Evolutionary conservation across 2,329 filamentous ascomycete genomes (phyloP).

Genomic region (Coleophoma eucalyptorum): DNA sequence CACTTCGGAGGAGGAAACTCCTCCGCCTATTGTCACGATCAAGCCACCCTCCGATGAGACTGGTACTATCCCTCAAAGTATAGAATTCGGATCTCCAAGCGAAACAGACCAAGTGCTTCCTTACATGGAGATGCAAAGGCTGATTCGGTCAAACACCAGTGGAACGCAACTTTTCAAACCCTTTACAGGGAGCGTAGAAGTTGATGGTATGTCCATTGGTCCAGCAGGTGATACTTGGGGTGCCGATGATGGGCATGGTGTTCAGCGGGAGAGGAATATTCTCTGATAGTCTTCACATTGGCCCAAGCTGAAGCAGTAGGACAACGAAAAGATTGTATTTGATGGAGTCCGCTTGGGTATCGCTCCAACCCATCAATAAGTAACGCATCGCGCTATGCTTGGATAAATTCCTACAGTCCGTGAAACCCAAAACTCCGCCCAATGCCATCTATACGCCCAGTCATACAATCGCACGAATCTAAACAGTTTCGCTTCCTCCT

Average conservation of each 20-base stretch:
- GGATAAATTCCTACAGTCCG: neutral
- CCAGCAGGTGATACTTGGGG: conserved; percentile 17
- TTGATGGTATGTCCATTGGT: conserved; percentile 22
- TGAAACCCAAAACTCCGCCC: conserved; percentile 11
- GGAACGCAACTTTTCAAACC: conserved; percentile 25
- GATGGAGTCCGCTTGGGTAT: conserved; percentile 12
- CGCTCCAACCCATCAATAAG: neutral
- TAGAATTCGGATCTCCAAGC: neutral
- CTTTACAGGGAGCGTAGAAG: conserved; percentile 20
- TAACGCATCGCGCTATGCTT: neutral
- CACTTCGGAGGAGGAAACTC: conserved; percentile 8
- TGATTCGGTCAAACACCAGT: conserved; percentile 21
- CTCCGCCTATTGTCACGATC: neutral
- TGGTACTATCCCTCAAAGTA: neutral
- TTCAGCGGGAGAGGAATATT: conserved; percentile 18
- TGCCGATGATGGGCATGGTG: conserved; percentile 6
- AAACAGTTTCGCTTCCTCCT: conserved; percentile 18
- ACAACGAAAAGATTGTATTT: conserved; percentile 8
- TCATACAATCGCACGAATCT: conserved; percentile 1
- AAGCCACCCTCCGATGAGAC: neutral
- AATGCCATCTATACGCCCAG: conserved; percentile 12
- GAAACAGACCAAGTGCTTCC: no score
- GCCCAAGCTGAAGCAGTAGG: neutral
- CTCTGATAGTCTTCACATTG: neutral
- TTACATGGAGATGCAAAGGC: neutral